Evolutionary conservation across 139 green algal genomes (phyloP).

Genomic region (Chlamydomonas applanata): DNA sequence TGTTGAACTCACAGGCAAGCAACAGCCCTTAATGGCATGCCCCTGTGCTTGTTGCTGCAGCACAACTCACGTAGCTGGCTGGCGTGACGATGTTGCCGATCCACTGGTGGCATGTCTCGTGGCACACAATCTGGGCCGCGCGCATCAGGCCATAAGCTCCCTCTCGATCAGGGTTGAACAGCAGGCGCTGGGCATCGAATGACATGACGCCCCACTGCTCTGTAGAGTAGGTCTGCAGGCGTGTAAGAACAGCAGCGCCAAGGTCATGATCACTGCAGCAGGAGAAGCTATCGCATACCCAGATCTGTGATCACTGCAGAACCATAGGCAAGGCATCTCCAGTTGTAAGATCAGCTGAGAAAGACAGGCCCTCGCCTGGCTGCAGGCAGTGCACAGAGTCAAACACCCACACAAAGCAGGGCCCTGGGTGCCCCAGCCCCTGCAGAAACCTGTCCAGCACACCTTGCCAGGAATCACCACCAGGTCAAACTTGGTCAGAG

Average conservation of each 20-base stretch:
- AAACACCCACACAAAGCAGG: too few relatives aligned
- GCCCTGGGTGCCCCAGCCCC: too few relatives aligned
- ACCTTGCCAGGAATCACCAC: slow-evolving; percentile 3
- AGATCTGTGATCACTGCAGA: too few relatives aligned
- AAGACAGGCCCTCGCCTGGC: too few relatives aligned
- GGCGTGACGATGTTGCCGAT: not conserved
- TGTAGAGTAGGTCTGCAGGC: not conserved
- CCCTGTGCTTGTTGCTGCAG: not conserved
- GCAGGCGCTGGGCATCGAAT: slow-evolving; percentile 5
- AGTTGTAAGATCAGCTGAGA: too few relatives aligned
- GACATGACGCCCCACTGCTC: not conserved
- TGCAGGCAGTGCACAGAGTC: too few relatives aligned
- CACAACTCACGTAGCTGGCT: slow-evolving; percentile 7
- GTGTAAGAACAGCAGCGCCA: too few relatives aligned
- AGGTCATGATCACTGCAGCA: too few relatives aligned
- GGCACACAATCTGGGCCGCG: not conserved
- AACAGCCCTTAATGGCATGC: not conserved
- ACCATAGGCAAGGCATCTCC: too few relatives aligned
- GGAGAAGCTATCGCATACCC: too few relatives aligned
- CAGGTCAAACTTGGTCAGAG: not conserved
- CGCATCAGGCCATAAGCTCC: not conserved
- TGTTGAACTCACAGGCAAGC: too few relatives aligned
- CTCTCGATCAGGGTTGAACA: not conserved
- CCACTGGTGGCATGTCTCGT: slow-evolving; percentile 3
- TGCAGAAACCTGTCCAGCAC: not conserved